Percentiles rank a stretch among this genome's conserved stretches.
Conservation (phyloP, 768 basidiomycete species). For the Leccinum truebloodii region DNA sequence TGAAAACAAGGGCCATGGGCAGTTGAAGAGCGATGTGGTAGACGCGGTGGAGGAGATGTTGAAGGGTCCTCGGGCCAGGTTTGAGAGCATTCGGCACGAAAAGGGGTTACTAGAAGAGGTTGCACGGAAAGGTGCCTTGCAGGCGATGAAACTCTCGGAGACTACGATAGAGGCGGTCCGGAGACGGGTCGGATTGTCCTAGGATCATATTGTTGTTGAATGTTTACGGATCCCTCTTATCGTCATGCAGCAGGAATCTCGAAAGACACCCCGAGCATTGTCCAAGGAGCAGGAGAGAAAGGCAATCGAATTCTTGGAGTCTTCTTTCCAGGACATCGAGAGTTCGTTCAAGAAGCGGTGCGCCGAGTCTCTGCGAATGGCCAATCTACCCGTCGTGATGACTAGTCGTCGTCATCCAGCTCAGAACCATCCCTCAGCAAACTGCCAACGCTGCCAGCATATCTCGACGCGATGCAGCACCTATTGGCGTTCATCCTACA, state of each 20-base stretch:
- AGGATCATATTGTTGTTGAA: constrained; percentile 19
- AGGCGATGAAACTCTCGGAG: constrained; percentile 61
- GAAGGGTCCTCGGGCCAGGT: constrained; percentile 67
- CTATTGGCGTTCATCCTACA: constrained; percentile 66
- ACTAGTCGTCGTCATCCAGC: constrained; percentile 5
- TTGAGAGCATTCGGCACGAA: constrained; percentile 62
- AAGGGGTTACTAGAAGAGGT: constrained; percentile 60
- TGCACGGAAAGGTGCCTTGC: constrained; percentile 60
- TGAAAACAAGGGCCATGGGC: constrained; percentile 55
- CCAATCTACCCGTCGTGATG: neutral
- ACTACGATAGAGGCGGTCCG: constrained; percentile 70
- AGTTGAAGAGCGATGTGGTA: constrained; percentile 72
- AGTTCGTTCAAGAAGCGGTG: constrained; percentile 77
- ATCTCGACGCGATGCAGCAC: constrained; percentile 56
- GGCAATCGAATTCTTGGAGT: constrained; percentile 65
- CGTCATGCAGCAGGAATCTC: neutral
- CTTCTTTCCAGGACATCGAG: constrained; percentile 62
- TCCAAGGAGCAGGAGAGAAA: constrained; percentile 61
- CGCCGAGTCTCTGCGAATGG: constrained; percentile 22
- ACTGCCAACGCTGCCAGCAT: constrained; percentile 57
- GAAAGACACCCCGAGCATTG: constrained; percentile 34
- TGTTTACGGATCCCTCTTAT: constrained; percentile 13
- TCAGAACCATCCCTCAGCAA: constrained; percentile 42
- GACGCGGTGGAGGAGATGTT: constrained; percentile 72
- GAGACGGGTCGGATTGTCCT: constrained; percentile 57